Conservation (phyloP, 805 yeast species). For the Cyberlindnera nakhonratchasimensis region DNA sequence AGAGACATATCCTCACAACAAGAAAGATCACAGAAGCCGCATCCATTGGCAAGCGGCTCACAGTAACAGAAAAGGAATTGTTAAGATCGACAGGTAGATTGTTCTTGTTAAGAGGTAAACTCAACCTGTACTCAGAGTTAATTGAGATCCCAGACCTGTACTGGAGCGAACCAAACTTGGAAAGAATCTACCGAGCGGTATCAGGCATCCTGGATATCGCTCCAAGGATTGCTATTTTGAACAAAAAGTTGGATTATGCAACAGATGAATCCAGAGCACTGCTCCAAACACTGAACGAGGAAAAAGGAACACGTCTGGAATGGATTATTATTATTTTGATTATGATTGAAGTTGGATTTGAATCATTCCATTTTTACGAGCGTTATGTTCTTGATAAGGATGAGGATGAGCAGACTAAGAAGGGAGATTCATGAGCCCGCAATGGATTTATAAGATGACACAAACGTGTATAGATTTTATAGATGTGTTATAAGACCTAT, state of each 20-base stretch:
- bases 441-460: too few species aligned
- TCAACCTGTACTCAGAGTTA: slow-evolving; percentile 81
- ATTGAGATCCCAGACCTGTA: slow-evolving; percentile 91
- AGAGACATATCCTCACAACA: slow-evolving; percentile 61
- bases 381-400: slow-evolving; percentile 31
- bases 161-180: slow-evolving; percentile 89
- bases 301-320: slow-evolving; percentile 72
- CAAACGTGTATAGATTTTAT: too few species aligned
- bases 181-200: slow-evolving; percentile 66
- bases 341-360: slow-evolving; percentile 82
- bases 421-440: background rate
- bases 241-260: slow-evolving; percentile 84
- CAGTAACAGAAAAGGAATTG: slow-evolving; percentile 56
- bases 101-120: slow-evolving; percentile 72
- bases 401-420: too few species aligned
- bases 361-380: slow-evolving; percentile 70
- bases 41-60: slow-evolving; percentile 55
- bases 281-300: slow-evolving; percentile 69
- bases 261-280: slow-evolving; percentile 84
- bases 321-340: slow-evolving; percentile 86
- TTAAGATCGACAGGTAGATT: slow-evolving; percentile 69
- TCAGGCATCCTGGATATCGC: slow-evolving; percentile 71
- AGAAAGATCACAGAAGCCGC: slow-evolving; percentile 61
- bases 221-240: slow-evolving; percentile 74
- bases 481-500: background rate